These are phyloP conservation scores for Trypanosomatidae sp. DNA, from an alignment of 208 protist species.

Conservation along the genomic window DNA sequence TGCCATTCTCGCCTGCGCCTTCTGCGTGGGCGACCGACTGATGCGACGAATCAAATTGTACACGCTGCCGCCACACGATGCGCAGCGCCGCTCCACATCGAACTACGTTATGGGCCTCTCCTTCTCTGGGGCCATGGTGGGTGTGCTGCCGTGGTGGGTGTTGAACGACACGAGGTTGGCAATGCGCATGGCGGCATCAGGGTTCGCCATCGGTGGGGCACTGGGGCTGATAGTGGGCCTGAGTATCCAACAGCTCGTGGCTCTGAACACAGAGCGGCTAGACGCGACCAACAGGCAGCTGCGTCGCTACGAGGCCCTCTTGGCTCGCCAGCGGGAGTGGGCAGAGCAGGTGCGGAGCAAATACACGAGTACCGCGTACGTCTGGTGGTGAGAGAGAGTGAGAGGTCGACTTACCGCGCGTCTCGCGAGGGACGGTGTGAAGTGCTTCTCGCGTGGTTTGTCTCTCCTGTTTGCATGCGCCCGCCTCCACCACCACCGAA, in stretches of 20 bases:
- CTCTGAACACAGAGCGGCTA: slow-evolving; percentile 67
- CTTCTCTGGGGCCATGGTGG: slow-evolving; percentile 72
- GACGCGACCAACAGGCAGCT: slow-evolving; percentile 74
- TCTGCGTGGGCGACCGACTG: slow-evolving; percentile 73
- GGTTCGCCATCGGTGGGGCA: slow-evolving; percentile 55
- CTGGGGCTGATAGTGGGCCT: slow-evolving; percentile 66
- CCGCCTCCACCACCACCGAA: too few species aligned
- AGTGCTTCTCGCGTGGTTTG: not conserved
- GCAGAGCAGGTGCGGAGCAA: slow-evolving; percentile 42
- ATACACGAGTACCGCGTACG: slow-evolving; percentile 27
- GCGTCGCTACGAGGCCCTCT: slow-evolving; percentile 82
- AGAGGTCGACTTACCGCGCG: not conserved
- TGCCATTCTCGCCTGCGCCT: slow-evolving; percentile 56
- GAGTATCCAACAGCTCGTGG: slow-evolving; percentile 55
- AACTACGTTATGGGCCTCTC: slow-evolving; percentile 79
- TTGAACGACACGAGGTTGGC: slow-evolving; percentile 65
- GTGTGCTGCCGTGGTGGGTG: slow-evolving; percentile 88
- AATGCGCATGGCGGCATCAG: slow-evolving; percentile 59
- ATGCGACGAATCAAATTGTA: slow-evolving; percentile 43
- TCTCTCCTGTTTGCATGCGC: not conserved
- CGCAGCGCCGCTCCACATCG: slow-evolving; percentile 49
- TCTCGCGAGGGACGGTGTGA: not conserved
- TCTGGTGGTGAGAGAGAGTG: slow-evolving; percentile 70
- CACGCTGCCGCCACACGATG: slow-evolving; percentile 63
- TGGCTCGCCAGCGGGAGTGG: slow-evolving; percentile 71